Base-by-base conservation (phyloP, 1,284 basidiomycete species). In the Pascua sp. region DNA sequence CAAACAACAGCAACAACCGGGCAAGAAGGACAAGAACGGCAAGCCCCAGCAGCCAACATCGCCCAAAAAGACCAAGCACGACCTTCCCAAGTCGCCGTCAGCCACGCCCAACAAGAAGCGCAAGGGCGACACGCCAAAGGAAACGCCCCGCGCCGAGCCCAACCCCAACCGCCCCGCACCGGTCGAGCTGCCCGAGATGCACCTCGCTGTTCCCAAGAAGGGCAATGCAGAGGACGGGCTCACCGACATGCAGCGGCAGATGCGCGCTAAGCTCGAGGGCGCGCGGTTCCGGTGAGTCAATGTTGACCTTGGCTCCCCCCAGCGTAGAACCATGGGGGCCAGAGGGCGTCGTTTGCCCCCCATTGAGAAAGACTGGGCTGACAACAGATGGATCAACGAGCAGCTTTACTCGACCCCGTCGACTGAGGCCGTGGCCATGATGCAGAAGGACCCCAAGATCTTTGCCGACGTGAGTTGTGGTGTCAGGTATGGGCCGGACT, bases 371-470 rank as follows among this genome's bases (percentile, higher is more conserved):
- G 16, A 54, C 45, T 52, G 42, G n/a, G 44, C 56, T 11, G 53
- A 58, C 51, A 49, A 24, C 49, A 91, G 90, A 69, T 83, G 87
- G 79, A 88, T 93, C 64, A 96, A 95, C 70, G 91, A 94, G 78
- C 82, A 82, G 48, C 78, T 96, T 24, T 96, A 95, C 79, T 90
- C 90, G 64, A 88, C 86, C 2, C 83, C 85, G 56, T 91, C 91
- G 63, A 77, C 76, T 24, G 81, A 87, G 51, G 90, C 91, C 8
- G 82, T 84, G 57, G 79, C 83, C 54, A 84, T 94, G 83, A 91
- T 96, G 86, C 83, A 83, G 69, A 82, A 87, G 49, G 87, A 92
- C 67, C 85, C 88, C 10, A 80, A 81, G 47, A 81, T 88, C 16
- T 92, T 88, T 65, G 79, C 85, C 50, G 90, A 92, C 70, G 91